Evolutionary conservation across 352 stramenopile genomes (phyloP), one percentile per base, ranked within the genome.

Genomic region (Phytophthora quininea): DNA sequence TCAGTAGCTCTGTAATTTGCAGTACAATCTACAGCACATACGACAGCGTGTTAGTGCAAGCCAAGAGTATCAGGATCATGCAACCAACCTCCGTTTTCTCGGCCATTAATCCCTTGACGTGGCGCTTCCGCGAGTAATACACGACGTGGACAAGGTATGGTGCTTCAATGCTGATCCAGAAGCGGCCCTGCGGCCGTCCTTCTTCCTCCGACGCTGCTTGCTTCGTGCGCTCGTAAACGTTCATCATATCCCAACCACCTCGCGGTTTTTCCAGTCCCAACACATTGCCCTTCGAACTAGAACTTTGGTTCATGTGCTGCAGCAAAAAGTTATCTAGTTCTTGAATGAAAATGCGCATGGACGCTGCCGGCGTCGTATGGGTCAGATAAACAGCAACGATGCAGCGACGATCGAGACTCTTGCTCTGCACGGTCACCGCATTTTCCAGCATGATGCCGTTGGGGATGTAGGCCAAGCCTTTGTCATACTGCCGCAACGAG

Each of bases 391-490:
- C 58, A 0, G 65, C 61, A 43, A 94, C 67, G 14, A 82, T 69
- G 46, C 76, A 80, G 35, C 75, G 84, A 43, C 73, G 72, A 29
- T 94, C 81, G 24, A 91, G 46, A 33, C 62, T 79, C 59, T 93
- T 92, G 45, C 70, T 84, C 27, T 88, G 85, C 66, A 95, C 84
- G 12, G 85, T 81, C 30, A 95, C 65, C 11, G 78, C 76, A 60
- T 93, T 88, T 47, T 92, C 82, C 0, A 95, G 71, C 65, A 94
- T 73, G 43, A 92, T 77, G 47, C 84, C 84, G 42, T 93, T 95
- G 0, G 88, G 88, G 42, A 95, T 89, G 58, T 92, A 93, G 14
- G 81, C 82, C 35, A 95, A 67, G 0, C 82, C 79, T 58, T 94
- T 92, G 64, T 95, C 88, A 55, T 93, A 94, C 52, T 90, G 82